Evolutionary conservation across 202 grass and related monocot species (phyloP).

Genomic region (Digitaria exilis): DNA sequence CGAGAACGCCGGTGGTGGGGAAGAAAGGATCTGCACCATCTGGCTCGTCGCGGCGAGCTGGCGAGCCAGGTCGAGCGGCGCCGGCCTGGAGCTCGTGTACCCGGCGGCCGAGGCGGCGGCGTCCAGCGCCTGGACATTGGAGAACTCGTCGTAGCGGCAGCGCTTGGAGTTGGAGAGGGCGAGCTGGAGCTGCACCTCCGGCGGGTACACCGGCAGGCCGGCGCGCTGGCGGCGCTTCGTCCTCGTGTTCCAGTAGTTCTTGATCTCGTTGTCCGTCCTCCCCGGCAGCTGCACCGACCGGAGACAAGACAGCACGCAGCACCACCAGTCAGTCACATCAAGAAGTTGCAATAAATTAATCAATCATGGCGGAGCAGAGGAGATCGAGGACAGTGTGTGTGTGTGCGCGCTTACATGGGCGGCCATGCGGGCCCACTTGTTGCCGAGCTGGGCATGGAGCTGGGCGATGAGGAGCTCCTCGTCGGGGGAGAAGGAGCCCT

Average conservation of each 20-base stretch:
- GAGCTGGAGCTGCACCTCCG: constrained; percentile 69
- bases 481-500: constrained; percentile 66
- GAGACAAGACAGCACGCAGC: background rate
- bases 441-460: constrained; percentile 74
- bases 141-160: constrained; percentile 34
- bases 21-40: constrained; percentile 21
- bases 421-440: constrained; percentile 82
- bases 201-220: constrained; percentile 69
- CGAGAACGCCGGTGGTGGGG: constrained; percentile 11
- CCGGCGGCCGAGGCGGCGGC: background rate
- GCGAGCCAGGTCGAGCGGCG: constrained; percentile 48
- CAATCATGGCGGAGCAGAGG: background rate
- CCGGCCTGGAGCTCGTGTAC: constrained; percentile 45
- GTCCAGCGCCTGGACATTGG: too few relatives aligned
- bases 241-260: constrained; percentile 97
- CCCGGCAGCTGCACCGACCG: constrained; percentile 51
- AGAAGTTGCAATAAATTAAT: constrained; percentile 2
- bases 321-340: background rate
- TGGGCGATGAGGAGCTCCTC: constrained; percentile 65
- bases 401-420: constrained; percentile 62
- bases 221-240: constrained; percentile 74
- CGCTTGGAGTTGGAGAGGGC: constrained; percentile 54
- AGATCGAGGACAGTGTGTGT: background rate
- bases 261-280: constrained; percentile 96
- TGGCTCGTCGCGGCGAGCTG: constrained; percentile 37